These are phyloP conservation scores for Talaromyces albobiverticillius DNA, from an alignment of 2,329 filamentous ascomycete genomes.

Conservation along the genomic window DNA sequence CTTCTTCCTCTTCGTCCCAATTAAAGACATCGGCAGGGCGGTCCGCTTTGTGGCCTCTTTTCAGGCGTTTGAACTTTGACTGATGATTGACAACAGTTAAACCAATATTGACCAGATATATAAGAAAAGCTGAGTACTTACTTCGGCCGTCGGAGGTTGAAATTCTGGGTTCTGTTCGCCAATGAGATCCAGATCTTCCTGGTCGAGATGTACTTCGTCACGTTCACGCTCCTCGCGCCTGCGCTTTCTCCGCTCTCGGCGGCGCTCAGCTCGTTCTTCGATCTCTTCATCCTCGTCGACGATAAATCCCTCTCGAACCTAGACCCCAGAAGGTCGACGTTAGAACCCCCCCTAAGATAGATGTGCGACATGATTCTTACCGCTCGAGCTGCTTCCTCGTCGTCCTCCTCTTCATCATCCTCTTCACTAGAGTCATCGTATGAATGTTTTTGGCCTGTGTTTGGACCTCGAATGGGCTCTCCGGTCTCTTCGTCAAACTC, in stretches of 20 bases:
- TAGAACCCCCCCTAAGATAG: not conserved
- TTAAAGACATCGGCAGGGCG: conserved; percentile 85
- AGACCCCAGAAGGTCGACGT: not conserved
- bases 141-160: conserved; percentile 67
- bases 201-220: conserved; percentile 81
- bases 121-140: conserved; percentile 41
- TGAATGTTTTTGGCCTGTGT: conserved; percentile 34
- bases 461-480: conserved; percentile 46
- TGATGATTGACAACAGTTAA: conserved; percentile 33
- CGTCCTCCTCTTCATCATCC: conserved; percentile 87
- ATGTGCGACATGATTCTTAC: conserved; percentile 46
- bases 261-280: conserved; percentile 60
- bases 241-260: conserved; percentile 71
- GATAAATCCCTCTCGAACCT: conserved; percentile 95
- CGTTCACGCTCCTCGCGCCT: conserved; percentile 73
- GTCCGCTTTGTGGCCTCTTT: conserved; percentile 74
- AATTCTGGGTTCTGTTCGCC: conserved; percentile 74
- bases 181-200: conserved; percentile 94
- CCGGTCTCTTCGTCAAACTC: conserved; percentile 75
- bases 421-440: conserved; percentile 87
- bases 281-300: conserved; percentile 87
- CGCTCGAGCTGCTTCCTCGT: conserved; percentile 76
- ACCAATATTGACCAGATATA: conserved; percentile 5
- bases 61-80: conserved; percentile 94
- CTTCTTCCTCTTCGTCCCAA: conserved; percentile 72